Evolutionary conservation across 306 rosid species (phyloP).

Genomic region (Rosa chinensis): DNA sequence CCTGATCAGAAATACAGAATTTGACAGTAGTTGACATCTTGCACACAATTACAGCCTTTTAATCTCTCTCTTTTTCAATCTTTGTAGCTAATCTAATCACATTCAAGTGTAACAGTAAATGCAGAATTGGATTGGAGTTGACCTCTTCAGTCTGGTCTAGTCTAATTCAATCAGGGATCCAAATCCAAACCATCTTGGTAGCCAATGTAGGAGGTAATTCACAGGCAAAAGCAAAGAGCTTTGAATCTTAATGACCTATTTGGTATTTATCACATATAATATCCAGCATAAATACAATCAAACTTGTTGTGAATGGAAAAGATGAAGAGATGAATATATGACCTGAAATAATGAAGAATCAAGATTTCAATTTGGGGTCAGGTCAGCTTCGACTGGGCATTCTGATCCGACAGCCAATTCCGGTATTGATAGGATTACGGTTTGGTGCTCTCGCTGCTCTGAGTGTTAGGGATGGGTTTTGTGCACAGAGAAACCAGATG

Average conservation of each 20-base stretch:
- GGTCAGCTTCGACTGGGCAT: no score
- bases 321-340: not conserved
- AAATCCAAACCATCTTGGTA: not conserved
- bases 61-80: not conserved
- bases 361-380: no score
- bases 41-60: no score
- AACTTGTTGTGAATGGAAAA: not conserved
- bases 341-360: not conserved
- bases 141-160: not conserved
- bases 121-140: not conserved
- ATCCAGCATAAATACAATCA: not conserved
- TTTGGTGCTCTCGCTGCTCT: no score
- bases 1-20: not conserved
- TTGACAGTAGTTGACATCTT: not conserved
- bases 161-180: not conserved
- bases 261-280: not conserved
- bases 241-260: not conserved
- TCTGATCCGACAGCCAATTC: no score
- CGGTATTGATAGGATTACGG: no score
- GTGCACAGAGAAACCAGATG: no score
- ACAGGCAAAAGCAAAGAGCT: not conserved
- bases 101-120: no score
- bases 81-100: not conserved
- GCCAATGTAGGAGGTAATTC: not conserved
- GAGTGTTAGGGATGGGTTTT: no score